These are phyloP conservation scores for Lichtheimia hyalospora DNA, from an alignment of 371 early-diverging fungal species.

Conservation along the genomic window DNA sequence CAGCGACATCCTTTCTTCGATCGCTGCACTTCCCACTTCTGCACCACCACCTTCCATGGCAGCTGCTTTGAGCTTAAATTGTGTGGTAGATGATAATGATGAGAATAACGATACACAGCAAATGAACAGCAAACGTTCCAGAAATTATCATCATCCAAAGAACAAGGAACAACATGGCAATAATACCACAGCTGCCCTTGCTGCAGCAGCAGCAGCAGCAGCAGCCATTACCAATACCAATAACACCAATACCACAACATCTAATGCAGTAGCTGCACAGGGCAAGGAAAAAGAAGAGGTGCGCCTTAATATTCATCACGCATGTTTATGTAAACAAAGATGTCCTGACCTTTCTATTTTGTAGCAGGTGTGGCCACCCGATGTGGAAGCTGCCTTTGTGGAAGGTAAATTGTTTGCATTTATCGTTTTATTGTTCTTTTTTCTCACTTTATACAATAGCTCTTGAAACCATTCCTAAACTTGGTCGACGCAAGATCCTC, in stretches of 20 bases:
- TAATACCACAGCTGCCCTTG: not conserved
- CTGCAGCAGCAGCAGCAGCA: no score
- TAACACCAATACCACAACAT: not conserved
- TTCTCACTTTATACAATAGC: slow-evolving; percentile 28
- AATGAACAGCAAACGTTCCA: slow-evolving; percentile 15
- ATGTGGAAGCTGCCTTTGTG: slow-evolving; percentile 69
- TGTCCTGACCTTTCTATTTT: not conserved
- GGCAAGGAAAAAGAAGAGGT: slow-evolving; percentile 17
- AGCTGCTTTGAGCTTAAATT: no score
- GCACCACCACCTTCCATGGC: not conserved
- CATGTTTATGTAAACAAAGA: no score
- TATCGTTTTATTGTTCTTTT: not conserved
- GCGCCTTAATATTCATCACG: not conserved
- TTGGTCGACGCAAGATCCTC: slow-evolving; percentile 59
- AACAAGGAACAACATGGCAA: not conserved
- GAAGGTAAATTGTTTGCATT: slow-evolving; percentile 49
- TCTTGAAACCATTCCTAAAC: slow-evolving; percentile 55
- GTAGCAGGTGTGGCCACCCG: slow-evolving; percentile 69
- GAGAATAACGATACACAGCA: no score
- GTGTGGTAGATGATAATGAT: no score
- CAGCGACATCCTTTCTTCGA: slow-evolving; percentile 4
- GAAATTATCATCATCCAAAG: slow-evolving; percentile 3
- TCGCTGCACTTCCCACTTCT: not conserved
- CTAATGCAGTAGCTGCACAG: not conserved
- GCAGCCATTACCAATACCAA: slow-evolving; percentile 1